These are phyloP conservation scores for Mrakia hoshinonis DNA, from an alignment of 768 basidiomycete genomes.

Conservation along the genomic window DNA sequence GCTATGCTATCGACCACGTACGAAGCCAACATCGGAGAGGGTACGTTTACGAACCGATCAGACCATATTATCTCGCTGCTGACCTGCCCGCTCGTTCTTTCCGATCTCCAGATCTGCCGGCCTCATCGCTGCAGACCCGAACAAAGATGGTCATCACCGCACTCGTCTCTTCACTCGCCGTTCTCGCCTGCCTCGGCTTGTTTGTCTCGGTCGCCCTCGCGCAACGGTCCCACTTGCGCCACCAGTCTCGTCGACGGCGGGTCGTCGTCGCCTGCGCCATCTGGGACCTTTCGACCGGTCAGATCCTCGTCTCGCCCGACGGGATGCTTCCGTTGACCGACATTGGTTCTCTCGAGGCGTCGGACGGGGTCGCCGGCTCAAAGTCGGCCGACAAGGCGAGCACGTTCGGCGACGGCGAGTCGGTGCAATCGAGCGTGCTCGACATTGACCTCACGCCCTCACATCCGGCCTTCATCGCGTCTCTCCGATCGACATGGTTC, in stretches of 20 bases:
- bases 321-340: constrained; percentile 41
- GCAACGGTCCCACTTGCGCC: constrained; percentile 30
- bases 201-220: constrained; percentile 37
- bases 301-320: constrained; percentile 40
- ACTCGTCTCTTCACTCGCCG: constrained; percentile 38
- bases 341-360: constrained; percentile 30
- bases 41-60: constrained; percentile 13
- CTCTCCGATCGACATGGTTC: constrained; percentile 38
- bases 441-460: constrained; percentile 39
- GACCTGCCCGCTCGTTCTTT: background rate
- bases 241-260: constrained; percentile 35
- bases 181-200: constrained; percentile 38
- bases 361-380: background rate
- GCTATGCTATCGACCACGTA: constrained; percentile 24
- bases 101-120: background rate
- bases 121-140: constrained; percentile 13
- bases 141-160: constrained; percentile 39
- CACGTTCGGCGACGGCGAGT: constrained; percentile 24
- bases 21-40: constrained; percentile 20
- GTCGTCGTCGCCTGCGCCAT: constrained; percentile 40
- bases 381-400: background rate
- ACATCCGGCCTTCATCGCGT: constrained; percentile 41
- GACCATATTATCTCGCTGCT: background rate
- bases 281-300: constrained; percentile 36
- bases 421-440: constrained; percentile 35